A percentile compares a stretch with the other conserved stretches of the same genome.
Conservation (phyloP, 2,329 filamentous ascomycete species). For the Tolypocladium capitatum region DNA sequence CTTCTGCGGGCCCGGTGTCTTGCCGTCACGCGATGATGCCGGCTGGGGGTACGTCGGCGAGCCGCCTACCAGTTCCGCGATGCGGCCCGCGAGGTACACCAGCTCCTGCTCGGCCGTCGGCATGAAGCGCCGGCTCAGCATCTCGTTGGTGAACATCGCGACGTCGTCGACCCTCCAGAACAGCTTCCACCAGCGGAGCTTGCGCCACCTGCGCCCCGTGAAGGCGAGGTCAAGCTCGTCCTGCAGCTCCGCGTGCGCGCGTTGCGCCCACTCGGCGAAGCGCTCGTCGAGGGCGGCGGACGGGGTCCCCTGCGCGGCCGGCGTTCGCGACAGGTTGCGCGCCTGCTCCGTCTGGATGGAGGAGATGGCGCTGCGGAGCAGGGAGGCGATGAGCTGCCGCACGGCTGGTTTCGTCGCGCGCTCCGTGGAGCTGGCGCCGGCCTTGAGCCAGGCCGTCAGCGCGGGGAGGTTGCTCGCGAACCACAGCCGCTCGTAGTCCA, state of each 20-base stretch:
- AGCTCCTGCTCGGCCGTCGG: constrained; percentile 64
- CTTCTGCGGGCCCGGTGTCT: constrained; percentile 2
- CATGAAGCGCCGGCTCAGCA: constrained; percentile 66
- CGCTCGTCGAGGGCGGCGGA: constrained; percentile 36
- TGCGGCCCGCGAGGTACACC: constrained; percentile 70
- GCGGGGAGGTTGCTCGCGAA: constrained; percentile 54
- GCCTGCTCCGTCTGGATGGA: constrained; percentile 38
- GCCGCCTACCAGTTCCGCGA: constrained; percentile 35
- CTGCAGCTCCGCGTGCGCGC: constrained; percentile 71
- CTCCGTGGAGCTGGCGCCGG: constrained; percentile 25
- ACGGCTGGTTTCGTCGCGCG: constrained; percentile 51
- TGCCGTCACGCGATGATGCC: constrained; percentile 7
- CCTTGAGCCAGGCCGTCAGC: constrained; percentile 53
- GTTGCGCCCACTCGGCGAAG: constrained; percentile 62
- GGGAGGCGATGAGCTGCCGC: constrained; percentile 49
- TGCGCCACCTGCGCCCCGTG: constrained; percentile 60
- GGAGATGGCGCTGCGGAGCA: constrained; percentile 42
- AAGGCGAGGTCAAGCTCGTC: constrained; percentile 69
- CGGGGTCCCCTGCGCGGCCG: constrained; percentile 23
- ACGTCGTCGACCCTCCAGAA: constrained; percentile 94
- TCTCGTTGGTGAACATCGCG: constrained; percentile 65
- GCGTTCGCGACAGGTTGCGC: constrained; percentile 18
- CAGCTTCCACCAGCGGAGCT: constrained; percentile 84
- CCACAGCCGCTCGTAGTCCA: constrained; percentile 63
- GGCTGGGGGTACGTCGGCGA: constrained; percentile 23